A percentile compares a stretch with the other conserved stretches of the same genome.
These are phyloP conservation scores for Curvularia sp. DNA, from an alignment of 2,329 filamentous ascomycete genomes.

Conservation along the genomic window DNA sequence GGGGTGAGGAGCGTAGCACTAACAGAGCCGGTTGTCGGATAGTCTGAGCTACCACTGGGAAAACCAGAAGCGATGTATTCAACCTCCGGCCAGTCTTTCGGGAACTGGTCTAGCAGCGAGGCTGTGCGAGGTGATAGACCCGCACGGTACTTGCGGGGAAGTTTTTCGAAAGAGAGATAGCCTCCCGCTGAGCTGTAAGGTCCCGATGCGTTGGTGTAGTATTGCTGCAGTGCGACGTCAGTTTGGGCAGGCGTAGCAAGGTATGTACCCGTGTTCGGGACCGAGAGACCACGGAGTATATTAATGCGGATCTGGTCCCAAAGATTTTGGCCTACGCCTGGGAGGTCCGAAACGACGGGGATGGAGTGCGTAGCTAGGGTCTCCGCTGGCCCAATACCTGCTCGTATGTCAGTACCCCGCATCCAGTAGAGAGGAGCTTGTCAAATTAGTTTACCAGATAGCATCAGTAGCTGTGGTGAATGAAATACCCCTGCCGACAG, in stretches of 20 bases:
- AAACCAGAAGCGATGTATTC: constrained; percentile 23
- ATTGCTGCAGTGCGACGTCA: constrained; percentile 21
- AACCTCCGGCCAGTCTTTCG: constrained; percentile 10
- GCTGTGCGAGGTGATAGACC: constrained; percentile 19
- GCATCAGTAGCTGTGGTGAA: constrained; percentile 49
- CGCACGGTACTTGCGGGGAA: constrained; percentile 21
- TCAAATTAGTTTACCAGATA: constrained; percentile 32
- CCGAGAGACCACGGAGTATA: constrained; percentile 23
- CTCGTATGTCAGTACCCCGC: neutral
- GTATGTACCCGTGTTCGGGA: constrained; percentile 32
- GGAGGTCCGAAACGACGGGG: constrained; percentile 27
- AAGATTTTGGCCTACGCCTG: constrained; percentile 40
- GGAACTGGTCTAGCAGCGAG: constrained; percentile 13
- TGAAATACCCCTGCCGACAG: constrained; percentile 52
- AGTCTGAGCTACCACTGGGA: constrained; percentile 20
- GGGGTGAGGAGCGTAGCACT: constrained; percentile 25
- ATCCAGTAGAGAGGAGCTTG: neutral
- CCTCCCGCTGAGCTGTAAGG: constrained; percentile 33
- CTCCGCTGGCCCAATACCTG: constrained; percentile 47
- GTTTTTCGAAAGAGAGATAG: constrained; percentile 32
- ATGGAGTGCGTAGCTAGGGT: constrained; percentile 28
- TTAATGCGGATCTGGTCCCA: constrained; percentile 35
- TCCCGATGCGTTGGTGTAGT: constrained; percentile 21
- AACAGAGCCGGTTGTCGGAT: constrained; percentile 23
- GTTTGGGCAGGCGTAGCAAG: constrained; percentile 22